A percentile compares a stretch with the other conserved stretches of the same genome.
These are phyloP conservation scores for Scleromitrula shiraiana DNA, from an alignment of 2,329 filamentous ascomycete genomes.

Conservation along the genomic window DNA sequence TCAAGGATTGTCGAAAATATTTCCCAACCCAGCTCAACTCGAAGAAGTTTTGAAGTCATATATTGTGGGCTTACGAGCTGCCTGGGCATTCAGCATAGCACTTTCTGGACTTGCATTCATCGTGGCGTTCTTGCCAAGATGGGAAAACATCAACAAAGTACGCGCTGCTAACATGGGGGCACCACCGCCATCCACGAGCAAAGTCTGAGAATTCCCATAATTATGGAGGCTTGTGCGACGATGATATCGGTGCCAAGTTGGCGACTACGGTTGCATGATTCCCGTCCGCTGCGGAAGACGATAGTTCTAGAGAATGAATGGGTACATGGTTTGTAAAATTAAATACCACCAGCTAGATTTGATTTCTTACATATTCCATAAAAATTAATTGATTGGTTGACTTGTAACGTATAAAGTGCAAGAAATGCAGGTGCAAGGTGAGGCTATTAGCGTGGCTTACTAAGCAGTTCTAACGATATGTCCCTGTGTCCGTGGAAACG, in stretches of 20 bases:
- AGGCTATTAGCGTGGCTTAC: too few relatives aligned
- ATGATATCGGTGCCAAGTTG: not conserved
- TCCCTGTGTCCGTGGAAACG: too few relatives aligned
- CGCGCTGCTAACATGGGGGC: not conserved
- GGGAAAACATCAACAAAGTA: not conserved
- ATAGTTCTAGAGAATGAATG: not conserved
- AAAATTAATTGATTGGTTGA: not conserved
- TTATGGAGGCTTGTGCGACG: not conserved
- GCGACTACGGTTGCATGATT: not conserved
- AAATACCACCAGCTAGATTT: not conserved
- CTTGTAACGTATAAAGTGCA: not conserved
- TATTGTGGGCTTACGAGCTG: not conserved
- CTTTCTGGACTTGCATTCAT: not conserved
- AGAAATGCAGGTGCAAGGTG: too few relatives aligned
- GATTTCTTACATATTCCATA: not conserved
- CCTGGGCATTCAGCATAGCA: not conserved
- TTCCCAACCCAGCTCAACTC: not conserved
- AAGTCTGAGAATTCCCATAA: not conserved
- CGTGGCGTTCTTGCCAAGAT: not conserved
- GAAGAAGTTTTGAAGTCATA: not conserved
- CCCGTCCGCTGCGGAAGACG: not conserved
- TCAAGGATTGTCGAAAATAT: not conserved
- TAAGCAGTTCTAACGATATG: too few relatives aligned
- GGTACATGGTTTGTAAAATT: not conserved
- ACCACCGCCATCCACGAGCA: not conserved